Evolutionary conservation across 192 early-diverging fungal genomes (phyloP).

Genomic region (Backusella liffmaniae): DNA sequence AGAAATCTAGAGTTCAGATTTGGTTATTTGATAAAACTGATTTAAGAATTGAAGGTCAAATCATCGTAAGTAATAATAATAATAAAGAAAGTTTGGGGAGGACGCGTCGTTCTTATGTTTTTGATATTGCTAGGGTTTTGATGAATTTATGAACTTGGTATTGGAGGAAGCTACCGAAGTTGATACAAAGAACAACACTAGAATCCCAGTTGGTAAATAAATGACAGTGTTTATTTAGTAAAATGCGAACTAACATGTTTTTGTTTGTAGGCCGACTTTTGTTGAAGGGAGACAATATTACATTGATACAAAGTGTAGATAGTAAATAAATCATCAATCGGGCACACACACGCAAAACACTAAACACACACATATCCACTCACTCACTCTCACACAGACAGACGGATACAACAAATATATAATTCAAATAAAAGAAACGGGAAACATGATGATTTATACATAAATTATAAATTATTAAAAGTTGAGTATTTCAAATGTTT

Average conservation of each 20-base stretch:
- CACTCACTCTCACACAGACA: background rate
- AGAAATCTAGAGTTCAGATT: slow-evolving; percentile 88
- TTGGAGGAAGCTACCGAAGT: slow-evolving; percentile 89
- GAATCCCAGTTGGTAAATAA: slow-evolving; percentile 66
- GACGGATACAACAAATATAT: background rate
- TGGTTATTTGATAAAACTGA: slow-evolving; percentile 94
- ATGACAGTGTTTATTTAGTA: background rate
- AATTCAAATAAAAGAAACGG: background rate
- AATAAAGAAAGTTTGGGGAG: background rate
- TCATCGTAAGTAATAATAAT: slow-evolving; percentile 9
- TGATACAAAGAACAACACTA: slow-evolving; percentile 72
- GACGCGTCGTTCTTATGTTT: background rate
- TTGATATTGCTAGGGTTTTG: slow-evolving; percentile 77
- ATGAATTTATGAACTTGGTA: slow-evolving; percentile 98
- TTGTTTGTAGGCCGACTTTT: slow-evolving; percentile 69
- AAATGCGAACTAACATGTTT: too few species aligned
- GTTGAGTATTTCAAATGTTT: too few species aligned
- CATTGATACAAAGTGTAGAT: slow-evolving; percentile 65
- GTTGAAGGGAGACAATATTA: slow-evolving; percentile 98
- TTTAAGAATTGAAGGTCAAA: slow-evolving; percentile 28
- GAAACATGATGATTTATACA: background rate
- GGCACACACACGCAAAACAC: background rate
- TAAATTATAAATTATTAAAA: background rate
- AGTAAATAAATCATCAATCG: background rate
- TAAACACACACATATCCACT: background rate